A percentile compares a stretch with the other conserved stretches of the same genome.
Conservation (phyloP, 352 stramenopile genomes). For the Phytopythium ostracodes region DNA sequence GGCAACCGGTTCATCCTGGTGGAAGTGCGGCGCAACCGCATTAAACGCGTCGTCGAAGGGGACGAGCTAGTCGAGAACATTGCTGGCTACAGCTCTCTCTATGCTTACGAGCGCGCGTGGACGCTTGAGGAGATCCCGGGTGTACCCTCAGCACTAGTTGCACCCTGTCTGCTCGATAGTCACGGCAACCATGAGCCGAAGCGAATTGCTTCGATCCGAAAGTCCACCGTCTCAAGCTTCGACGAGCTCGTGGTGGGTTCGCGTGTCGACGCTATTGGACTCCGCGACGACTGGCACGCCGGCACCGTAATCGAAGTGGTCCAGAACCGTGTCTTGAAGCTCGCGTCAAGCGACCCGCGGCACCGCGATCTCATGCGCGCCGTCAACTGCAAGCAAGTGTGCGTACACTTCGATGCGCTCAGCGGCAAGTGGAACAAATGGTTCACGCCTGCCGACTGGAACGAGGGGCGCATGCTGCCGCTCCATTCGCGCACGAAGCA, state of each 20-base stretch:
- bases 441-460: slow-evolving; percentile 58
- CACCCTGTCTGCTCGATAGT: neutral
- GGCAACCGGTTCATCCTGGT: slow-evolving; percentile 65
- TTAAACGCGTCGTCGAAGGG: slow-evolving; percentile 65
- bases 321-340: slow-evolving; percentile 9
- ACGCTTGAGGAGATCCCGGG: slow-evolving; percentile 50
- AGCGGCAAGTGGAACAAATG: slow-evolving; percentile 73
- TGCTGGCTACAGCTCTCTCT: slow-evolving; percentile 37
- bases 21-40: slow-evolving; percentile 63
- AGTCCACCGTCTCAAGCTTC: slow-evolving; percentile 25
- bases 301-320: slow-evolving; percentile 55
- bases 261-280: slow-evolving; percentile 51
- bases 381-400: slow-evolving; percentile 21
- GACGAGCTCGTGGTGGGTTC: slow-evolving; percentile 45
- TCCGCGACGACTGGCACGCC: slow-evolving; percentile 53
- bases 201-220: neutral
- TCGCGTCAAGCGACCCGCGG: neutral
- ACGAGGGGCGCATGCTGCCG: slow-evolving; percentile 39
- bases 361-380: slow-evolving; percentile 6
- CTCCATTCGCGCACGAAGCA: slow-evolving; percentile 36
- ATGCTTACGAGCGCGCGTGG: slow-evolving; percentile 69
- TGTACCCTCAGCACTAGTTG: slow-evolving; percentile 23
- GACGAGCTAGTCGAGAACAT: slow-evolving; percentile 55
- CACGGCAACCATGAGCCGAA: neutral
- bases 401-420: slow-evolving; percentile 71